A percentile compares a stretch with the other conserved stretches of the same genome.
phyloP scores from a whole-genome alignment of 495 filamentous ascomycete genomes.

The Darksidea phi region DNA sequence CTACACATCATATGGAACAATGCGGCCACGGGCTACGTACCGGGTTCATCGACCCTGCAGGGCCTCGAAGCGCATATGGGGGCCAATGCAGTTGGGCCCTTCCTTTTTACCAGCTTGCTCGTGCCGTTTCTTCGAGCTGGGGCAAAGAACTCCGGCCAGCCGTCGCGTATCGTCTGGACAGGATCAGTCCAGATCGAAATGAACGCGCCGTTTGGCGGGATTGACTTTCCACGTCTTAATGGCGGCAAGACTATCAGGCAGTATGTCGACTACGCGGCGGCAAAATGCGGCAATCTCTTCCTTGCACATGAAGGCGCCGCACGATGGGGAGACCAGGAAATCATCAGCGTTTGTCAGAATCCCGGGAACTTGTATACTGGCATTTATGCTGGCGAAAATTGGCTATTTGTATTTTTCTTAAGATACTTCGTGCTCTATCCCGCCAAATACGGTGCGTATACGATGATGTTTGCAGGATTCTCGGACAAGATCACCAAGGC shows the following conservation, averaged over 20 bases:
- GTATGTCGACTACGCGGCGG: conserved; percentile 9
- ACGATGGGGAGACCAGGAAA: conserved; percentile 3
- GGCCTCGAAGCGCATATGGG: conserved; percentile 18
- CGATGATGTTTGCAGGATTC: conserved; percentile 15
- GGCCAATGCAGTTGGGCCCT: conserved; percentile 7
- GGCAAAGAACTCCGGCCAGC: neutral
- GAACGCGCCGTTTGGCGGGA: neutral
- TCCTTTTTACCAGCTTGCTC: conserved; percentile 12
- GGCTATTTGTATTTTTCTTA: conserved; percentile 3
- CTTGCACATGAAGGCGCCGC: conserved; percentile 5
- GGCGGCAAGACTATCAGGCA: conserved; percentile 2
- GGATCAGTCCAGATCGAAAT: conserved; percentile 8
- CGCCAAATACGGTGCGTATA: conserved; percentile 4
- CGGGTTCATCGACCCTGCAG: conserved; percentile 5
- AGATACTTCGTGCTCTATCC: conserved; percentile 6
- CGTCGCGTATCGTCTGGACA: conserved; percentile 4
- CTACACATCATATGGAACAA: conserved; percentile 18
- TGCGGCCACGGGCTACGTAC: conserved; percentile 4
- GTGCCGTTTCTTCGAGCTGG: conserved; percentile 4
- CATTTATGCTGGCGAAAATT: conserved; percentile 1
- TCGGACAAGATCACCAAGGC: neutral
- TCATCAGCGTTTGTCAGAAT: conserved; percentile 14
- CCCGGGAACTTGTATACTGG: conserved; percentile 14
- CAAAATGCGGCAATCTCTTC: conserved; percentile 13
- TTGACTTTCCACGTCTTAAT: conserved; percentile 9